Conservation (phyloP, 805 yeast species). For the Pichia sporocuriosa region DNA sequence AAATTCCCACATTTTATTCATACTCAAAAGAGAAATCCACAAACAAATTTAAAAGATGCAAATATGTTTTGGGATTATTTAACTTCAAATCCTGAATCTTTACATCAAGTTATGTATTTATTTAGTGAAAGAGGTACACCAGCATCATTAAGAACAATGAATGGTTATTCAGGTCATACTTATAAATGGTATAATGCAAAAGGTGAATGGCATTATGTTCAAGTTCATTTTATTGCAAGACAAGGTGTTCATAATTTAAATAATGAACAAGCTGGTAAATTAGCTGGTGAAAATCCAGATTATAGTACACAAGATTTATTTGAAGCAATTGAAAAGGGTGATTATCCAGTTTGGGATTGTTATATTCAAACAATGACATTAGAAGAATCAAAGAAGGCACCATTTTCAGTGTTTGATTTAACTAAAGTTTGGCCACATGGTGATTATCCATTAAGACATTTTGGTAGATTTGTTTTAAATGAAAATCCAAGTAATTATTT, state of each 20-base stretch:
- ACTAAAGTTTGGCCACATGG: slow-evolving; percentile 91
- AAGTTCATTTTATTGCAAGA: slow-evolving; percentile 64
- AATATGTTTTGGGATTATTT: slow-evolving; percentile 83
- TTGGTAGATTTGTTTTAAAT: slow-evolving; percentile 73
- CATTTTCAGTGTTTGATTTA: slow-evolving; percentile 81
- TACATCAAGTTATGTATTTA: slow-evolving; percentile 66
- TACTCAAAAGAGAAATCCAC: slow-evolving; percentile 82
- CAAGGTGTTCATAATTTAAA: slow-evolving; percentile 45
- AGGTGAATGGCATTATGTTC: slow-evolving; percentile 75
- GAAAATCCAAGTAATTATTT: slow-evolving; percentile 83
- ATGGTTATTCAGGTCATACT: slow-evolving; percentile 81
- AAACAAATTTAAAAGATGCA: slow-evolving; percentile 72
- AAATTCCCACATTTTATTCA: slow-evolving; percentile 87
- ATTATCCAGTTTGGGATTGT: slow-evolving; percentile 77
- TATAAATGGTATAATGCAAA: slow-evolving; percentile 72
- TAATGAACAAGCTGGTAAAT: slow-evolving; percentile 60
- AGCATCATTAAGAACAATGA: slow-evolving; percentile 65
- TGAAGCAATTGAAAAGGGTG: slow-evolving; percentile 70
- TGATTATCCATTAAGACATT: slow-evolving; percentile 78
- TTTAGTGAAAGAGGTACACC: slow-evolving; percentile 85
- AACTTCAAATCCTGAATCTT: slow-evolving; percentile 63
- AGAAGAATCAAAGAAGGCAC: slow-evolving; percentile 65
- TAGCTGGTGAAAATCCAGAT: slow-evolving; percentile 78
- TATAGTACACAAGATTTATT: slow-evolving; percentile 74
- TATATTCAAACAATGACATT: slow-evolving; percentile 83